A percentile compares a stretch with the other conserved stretches of the same genome.
These are phyloP conservation scores for Puccinia hordei DNA, from an alignment of 1,284 basidiomycete genomes.

Conservation along the genomic window DNA sequence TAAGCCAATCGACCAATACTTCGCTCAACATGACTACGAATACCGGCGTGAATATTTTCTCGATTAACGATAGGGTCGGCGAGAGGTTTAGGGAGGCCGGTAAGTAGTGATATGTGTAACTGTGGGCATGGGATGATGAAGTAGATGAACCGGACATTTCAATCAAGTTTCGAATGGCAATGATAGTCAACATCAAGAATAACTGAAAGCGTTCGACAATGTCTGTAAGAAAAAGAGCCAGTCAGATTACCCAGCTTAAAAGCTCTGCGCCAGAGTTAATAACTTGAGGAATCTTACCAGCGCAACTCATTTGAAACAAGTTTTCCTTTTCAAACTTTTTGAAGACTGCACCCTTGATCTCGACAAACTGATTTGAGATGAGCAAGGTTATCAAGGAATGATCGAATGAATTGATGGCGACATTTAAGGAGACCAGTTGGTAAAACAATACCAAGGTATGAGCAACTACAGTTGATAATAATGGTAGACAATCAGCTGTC, in stretches of 20 bases:
- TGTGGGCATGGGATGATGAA: slow-evolving; percentile 67
- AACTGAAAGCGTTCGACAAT: slow-evolving; percentile 98
- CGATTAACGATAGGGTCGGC: slow-evolving; percentile 63
- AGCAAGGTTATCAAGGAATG: slow-evolving; percentile 90
- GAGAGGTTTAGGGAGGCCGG: slow-evolving; percentile 54
- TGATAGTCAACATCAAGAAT: slow-evolving; percentile 83
- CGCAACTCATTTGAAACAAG: slow-evolving; percentile 98
- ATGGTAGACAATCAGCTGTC: slow-evolving; percentile 15
- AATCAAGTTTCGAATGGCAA: slow-evolving; percentile 91
- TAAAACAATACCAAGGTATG: slow-evolving; percentile 97
- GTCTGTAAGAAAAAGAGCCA: slow-evolving; percentile 64
- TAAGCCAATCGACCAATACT: slow-evolving; percentile 96
- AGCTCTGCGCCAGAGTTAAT: slow-evolving; percentile 10
- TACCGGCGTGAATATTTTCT: slow-evolving; percentile 91
- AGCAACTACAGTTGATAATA: slow-evolving; percentile 64
- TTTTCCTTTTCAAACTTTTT: slow-evolving; percentile 99
- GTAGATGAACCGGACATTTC: slow-evolving; percentile 77
- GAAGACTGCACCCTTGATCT: slow-evolving; percentile 98
- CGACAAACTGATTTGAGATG: slow-evolving; percentile 97
- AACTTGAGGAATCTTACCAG: slow-evolving; percentile 64
- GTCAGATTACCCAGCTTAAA: background rate
- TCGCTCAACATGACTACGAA: slow-evolving; percentile 87
- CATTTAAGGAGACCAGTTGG: slow-evolving; percentile 91
- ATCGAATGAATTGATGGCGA: slow-evolving; percentile 98
- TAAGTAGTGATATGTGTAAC: slow-evolving; percentile 47